phyloP scores from a whole-genome alignment of 495 filamentous ascomycete genomes.

The Rusavskia elegans region DNA sequence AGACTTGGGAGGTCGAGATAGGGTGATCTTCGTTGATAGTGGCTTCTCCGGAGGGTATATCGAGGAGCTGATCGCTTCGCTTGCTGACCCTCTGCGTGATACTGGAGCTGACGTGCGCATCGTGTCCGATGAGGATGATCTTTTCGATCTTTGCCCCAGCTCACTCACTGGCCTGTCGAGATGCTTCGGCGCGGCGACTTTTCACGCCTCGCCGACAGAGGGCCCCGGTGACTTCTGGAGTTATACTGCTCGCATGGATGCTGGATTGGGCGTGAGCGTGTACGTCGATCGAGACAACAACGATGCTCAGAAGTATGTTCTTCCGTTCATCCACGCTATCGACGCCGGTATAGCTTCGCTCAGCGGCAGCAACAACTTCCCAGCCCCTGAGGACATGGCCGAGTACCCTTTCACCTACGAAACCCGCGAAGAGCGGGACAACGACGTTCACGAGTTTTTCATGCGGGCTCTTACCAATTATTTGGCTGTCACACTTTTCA shows the following conservation, averaged over 20 bases:
- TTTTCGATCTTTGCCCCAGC: slow-evolving; percentile 44
- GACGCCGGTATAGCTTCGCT: slow-evolving; percentile 48
- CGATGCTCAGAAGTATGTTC: slow-evolving; percentile 51
- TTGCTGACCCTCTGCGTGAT: slow-evolving; percentile 29
- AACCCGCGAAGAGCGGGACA: slow-evolving; percentile 43
- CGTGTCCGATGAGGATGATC: slow-evolving; percentile 28
- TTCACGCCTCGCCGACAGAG: slow-evolving; percentile 51
- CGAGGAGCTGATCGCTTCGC: slow-evolving; percentile 42
- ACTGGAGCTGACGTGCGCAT: slow-evolving; percentile 38
- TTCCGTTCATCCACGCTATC: slow-evolving; percentile 60
- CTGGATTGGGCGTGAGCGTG: slow-evolving; percentile 38
- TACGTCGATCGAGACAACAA: slow-evolving; percentile 40
- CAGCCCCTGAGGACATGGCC: slow-evolving; percentile 23
- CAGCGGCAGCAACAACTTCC: slow-evolving; percentile 18
- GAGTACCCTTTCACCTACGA: slow-evolving; percentile 58
- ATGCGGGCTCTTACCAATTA: slow-evolving; percentile 34
- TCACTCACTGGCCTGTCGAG: slow-evolving; percentile 47
- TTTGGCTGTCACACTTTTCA: slow-evolving; percentile 2
- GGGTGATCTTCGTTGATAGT: slow-evolving; percentile 57
- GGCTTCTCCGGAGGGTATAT: slow-evolving; percentile 51
- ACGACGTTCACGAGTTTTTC: slow-evolving; percentile 43
- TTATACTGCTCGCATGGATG: slow-evolving; percentile 61
- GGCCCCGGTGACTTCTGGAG: slow-evolving; percentile 51
- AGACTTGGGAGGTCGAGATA: slow-evolving; percentile 29
- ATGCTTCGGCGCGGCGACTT: slow-evolving; percentile 60